Conservation (phyloP, 176 grass and related monocot genomes). For the Alloteropsis semialata region DNA sequence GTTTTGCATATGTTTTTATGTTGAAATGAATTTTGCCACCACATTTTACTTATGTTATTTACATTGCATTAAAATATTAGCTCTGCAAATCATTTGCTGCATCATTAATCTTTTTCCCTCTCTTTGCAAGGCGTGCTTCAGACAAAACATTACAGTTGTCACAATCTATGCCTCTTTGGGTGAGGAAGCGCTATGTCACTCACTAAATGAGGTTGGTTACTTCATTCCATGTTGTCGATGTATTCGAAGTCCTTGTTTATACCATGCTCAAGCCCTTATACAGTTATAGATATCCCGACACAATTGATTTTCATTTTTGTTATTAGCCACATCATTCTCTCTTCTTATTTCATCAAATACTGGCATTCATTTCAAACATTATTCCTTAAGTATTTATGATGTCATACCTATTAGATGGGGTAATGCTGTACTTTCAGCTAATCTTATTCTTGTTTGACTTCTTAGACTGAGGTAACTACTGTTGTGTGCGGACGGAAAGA, state of each 20-base stretch:
- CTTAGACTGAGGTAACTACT: slow-evolving; percentile 92
- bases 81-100: background rate
- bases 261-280: background rate
- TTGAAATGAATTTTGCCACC: background rate
- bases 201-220: slow-evolving; percentile 85
- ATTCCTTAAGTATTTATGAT: background rate
- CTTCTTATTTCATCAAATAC: background rate
- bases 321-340: background rate
- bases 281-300: background rate
- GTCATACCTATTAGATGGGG: background rate
- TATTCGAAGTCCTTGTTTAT: background rate
- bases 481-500: slow-evolving; percentile 88
- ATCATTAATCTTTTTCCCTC: slow-evolving; percentile 20
- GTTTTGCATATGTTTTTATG: background rate
- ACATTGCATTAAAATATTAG: background rate
- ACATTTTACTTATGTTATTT: slow-evolving; percentile 9
- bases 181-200: slow-evolving; percentile 94
- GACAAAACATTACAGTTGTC: slow-evolving; percentile 77
- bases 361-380: background rate
- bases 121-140: slow-evolving; percentile 84
- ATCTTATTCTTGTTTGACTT: slow-evolving; percentile 29
- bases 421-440: background rate
- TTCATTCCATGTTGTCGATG: slow-evolving; percentile 1
- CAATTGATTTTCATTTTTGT: background rate
- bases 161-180: slow-evolving; percentile 94